These are phyloP conservation scores for Epichloe sibirici DNA, from an alignment of 2,329 filamentous ascomycete species.

Conservation along the genomic window DNA sequence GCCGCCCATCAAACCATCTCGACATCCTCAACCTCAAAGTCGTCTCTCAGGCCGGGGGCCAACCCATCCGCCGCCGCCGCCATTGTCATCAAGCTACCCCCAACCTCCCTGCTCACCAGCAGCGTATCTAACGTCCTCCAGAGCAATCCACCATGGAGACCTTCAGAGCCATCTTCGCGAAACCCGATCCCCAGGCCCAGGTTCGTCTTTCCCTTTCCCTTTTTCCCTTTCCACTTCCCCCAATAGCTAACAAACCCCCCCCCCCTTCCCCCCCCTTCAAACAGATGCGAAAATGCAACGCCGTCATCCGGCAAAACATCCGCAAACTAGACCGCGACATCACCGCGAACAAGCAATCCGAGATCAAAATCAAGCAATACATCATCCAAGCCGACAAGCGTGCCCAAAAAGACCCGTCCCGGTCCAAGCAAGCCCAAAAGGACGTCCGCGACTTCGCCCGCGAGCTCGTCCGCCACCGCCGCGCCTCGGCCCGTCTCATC, in stretches of 20 bases:
- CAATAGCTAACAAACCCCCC: background rate
- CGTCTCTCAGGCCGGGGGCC: background rate
- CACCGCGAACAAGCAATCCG: conserved; percentile 60
- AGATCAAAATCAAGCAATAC: conserved; percentile 71
- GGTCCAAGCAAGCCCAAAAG: conserved; percentile 63
- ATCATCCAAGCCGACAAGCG: conserved; percentile 76
- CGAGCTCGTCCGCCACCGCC: conserved; percentile 74
- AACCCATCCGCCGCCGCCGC: background rate
- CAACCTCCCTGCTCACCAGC: conserved; percentile 3
- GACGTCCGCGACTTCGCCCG: conserved; percentile 82
- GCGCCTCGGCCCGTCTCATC: conserved; percentile 58
- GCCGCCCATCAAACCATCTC: background rate
- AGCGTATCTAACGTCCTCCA: too few relatives aligned
- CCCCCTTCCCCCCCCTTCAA: too few relatives aligned
- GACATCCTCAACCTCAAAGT: background rate
- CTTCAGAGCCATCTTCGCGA: conserved; percentile 74
- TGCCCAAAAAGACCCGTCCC: conserved; percentile 66
- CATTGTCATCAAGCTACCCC: background rate
- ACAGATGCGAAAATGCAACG: conserved; percentile 91
- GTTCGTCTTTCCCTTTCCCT: conserved; percentile 34
- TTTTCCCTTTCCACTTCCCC: conserved; percentile 4
- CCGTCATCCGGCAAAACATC: conserved; percentile 76
- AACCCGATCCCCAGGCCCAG: conserved; percentile 87
- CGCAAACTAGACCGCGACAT: conserved; percentile 95
- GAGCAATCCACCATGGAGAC: conserved; percentile 57